Conservation (phyloP, 495 filamentous ascomycete genomes). For the Xylaria flabelliformis region DNA sequence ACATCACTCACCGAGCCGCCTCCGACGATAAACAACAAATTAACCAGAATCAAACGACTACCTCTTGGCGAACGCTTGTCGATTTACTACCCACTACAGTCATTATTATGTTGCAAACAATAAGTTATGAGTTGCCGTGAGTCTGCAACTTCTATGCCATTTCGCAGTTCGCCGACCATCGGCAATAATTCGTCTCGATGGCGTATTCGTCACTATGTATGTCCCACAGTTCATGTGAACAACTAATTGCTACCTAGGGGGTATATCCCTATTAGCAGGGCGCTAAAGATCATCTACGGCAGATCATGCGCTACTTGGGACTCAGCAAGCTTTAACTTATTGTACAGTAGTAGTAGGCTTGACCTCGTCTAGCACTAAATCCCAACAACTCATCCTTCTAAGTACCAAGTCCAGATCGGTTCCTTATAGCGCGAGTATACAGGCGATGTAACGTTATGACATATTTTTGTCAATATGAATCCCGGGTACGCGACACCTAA, state of each 20-base stretch:
- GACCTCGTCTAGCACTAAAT: conserved; percentile 5
- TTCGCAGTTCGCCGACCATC: not conserved
- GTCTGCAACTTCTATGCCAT: not conserved
- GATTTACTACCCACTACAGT: not conserved
- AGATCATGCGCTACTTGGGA: not conserved
- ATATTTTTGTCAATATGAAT: conserved; percentile 9
- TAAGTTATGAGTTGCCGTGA: not conserved
- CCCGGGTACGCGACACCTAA: conserved; percentile 8
- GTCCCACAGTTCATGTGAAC: not conserved
- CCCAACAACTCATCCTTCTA: conserved; percentile 7
- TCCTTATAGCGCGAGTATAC: conserved; percentile 1
- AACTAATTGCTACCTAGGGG: not conserved
- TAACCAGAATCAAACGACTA: conserved; percentile 7
- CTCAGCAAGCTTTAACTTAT: conserved; percentile 1
- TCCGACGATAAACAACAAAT: conserved; percentile 16
- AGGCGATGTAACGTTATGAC: conserved; percentile 25
- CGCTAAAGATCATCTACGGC: not conserved
- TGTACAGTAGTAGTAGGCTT: not conserved
- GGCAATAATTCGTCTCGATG: not conserved
- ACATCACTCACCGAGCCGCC: conserved; percentile 25
- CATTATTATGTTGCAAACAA: not conserved
- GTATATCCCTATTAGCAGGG: not conserved
- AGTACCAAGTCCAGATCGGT: conserved; percentile 7
- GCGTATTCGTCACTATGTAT: conserved; percentile 2
- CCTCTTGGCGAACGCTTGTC: not conserved